phyloP scores from a whole-genome alignment of 2,329 filamentous ascomycete species.

The Xylariaceae sp. region DNA sequence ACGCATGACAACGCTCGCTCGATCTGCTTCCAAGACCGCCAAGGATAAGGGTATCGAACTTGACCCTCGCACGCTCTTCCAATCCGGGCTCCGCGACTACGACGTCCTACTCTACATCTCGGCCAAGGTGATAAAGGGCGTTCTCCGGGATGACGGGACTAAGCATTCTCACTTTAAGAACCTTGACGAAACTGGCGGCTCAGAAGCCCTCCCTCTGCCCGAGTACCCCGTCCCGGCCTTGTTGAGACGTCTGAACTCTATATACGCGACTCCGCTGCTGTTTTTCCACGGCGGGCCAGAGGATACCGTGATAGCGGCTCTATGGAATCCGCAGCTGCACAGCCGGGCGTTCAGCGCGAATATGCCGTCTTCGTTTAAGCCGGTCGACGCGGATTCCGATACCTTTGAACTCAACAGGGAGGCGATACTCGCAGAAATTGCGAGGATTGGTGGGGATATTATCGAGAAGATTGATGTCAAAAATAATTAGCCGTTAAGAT shows the following conservation, averaged over 20 bases:
- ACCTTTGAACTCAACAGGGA: slow-evolving; percentile 70
- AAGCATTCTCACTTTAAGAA: slow-evolving; percentile 76
- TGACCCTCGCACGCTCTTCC: slow-evolving; percentile 70
- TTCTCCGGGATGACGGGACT: slow-evolving; percentile 47
- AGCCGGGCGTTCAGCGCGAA: slow-evolving; percentile 72
- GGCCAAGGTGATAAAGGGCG: slow-evolving; percentile 55
- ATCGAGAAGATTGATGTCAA: slow-evolving; percentile 70
- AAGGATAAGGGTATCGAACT: slow-evolving; percentile 59
- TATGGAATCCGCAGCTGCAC: slow-evolving; percentile 64
- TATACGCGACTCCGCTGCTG: slow-evolving; percentile 74
- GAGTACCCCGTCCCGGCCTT: slow-evolving; percentile 69
- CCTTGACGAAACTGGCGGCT: slow-evolving; percentile 62
- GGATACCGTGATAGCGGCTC: slow-evolving; percentile 62
- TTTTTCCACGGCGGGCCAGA: slow-evolving; percentile 76
- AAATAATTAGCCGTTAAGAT: background rate
- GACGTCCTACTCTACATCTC: slow-evolving; percentile 83
- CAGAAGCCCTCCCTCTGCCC: slow-evolving; percentile 53
- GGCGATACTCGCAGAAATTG: slow-evolving; percentile 76
- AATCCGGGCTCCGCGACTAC: slow-evolving; percentile 76
- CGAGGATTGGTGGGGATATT: slow-evolving; percentile 70
- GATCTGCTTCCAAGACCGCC: slow-evolving; percentile 72
- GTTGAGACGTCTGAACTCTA: slow-evolving; percentile 68
- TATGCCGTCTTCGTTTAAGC: slow-evolving; percentile 70
- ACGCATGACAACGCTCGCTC: slow-evolving; percentile 82
- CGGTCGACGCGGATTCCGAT: slow-evolving; percentile 52